Evolutionary conservation across 1,284 basidiomycete genomes (phyloP).

Genomic region (Trichosporon faecale): DNA sequence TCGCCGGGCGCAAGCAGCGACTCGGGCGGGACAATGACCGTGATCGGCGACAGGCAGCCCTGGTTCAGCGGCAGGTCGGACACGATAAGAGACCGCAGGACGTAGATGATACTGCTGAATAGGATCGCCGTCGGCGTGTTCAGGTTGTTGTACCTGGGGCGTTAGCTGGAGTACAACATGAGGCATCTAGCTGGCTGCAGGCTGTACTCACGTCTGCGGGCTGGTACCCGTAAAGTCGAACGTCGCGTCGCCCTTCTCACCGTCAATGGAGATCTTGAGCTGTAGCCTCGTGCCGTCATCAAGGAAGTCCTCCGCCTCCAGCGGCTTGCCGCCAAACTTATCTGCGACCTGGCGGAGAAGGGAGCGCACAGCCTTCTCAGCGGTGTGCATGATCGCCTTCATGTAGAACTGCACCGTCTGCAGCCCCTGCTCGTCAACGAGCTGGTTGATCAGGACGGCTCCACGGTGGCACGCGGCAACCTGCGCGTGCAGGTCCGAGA

Average conservation of each 20-base stretch:
- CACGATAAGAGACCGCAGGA: constrained; percentile 87
- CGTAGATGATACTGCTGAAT: constrained; percentile 89
- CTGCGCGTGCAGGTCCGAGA: constrained; percentile 45
- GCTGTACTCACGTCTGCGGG: constrained; percentile 61
- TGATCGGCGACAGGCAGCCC: constrained; percentile 46
- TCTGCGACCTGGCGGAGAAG: constrained; percentile 73
- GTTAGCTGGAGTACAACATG: constrained; percentile 46
- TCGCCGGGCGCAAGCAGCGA: constrained; percentile 77
- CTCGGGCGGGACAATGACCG: constrained; percentile 59
- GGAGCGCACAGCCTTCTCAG: constrained; percentile 81
- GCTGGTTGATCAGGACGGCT: constrained; percentile 36
- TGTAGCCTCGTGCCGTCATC: constrained; percentile 42
- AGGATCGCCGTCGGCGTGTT: constrained; percentile 73
- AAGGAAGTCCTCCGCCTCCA: constrained; percentile 55
- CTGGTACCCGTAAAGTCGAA: constrained; percentile 88
- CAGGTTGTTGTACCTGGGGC: constrained; percentile 29
- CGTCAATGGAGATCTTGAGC: constrained; percentile 78
- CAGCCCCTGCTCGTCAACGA: constrained; percentile 56
- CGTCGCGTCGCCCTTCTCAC: constrained; percentile 70
- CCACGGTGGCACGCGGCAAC: constrained; percentile 46
- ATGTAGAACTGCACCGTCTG: constrained; percentile 61
- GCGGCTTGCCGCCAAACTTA: constrained; percentile 64
- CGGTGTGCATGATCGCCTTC: constrained; percentile 83
- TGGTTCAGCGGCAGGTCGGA: constrained; percentile 70
- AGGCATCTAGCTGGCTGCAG: neutral